Conservation (phyloP, 2,329 filamentous ascomycete genomes). For the Sordariomycetes sp. region DNA sequence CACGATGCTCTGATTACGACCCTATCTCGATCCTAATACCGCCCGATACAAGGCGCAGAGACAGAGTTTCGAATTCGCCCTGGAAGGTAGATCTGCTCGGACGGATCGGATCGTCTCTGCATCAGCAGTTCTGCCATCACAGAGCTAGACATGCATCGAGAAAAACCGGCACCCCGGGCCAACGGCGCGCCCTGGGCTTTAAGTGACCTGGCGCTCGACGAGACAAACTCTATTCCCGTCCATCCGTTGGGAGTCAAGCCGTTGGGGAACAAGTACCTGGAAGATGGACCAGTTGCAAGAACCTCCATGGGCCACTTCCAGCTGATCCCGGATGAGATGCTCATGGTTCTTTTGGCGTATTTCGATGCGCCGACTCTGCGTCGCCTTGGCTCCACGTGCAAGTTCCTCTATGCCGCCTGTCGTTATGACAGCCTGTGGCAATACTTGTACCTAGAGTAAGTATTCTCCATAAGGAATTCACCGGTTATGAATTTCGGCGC, state of each 20-base stretch:
- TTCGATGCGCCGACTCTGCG: slow-evolving; percentile 52
- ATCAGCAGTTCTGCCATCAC: neutral
- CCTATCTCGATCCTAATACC: neutral
- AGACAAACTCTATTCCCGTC: slow-evolving; percentile 42
- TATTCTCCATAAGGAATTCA: slow-evolving; percentile 11
- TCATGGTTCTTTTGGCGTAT: slow-evolving; percentile 62
- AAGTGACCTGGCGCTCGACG: neutral
- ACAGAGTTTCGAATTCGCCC: neutral
- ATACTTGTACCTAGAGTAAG: slow-evolving; percentile 71
- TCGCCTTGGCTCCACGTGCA: slow-evolving; percentile 63
- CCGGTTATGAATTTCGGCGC: neutral
- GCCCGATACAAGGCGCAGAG: neutral
- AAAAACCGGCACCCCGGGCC: neutral
- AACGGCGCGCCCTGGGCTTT: neutral
- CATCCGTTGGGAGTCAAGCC: slow-evolving; percentile 82
- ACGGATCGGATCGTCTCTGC: neutral
- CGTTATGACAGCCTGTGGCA: slow-evolving; percentile 84
- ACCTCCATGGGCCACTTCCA: slow-evolving; percentile 51
- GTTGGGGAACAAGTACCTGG: slow-evolving; percentile 67
- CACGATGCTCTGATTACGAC: neutral
- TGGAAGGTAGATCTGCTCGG: neutral
- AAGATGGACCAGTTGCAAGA: slow-evolving; percentile 53
- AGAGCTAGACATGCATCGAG: neutral
- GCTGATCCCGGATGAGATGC: slow-evolving; percentile 65
- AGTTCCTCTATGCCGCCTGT: slow-evolving; percentile 75